phyloP scores from a whole-genome alignment of 2,329 filamentous ascomycete species.

The Botrytis fabae region DNA sequence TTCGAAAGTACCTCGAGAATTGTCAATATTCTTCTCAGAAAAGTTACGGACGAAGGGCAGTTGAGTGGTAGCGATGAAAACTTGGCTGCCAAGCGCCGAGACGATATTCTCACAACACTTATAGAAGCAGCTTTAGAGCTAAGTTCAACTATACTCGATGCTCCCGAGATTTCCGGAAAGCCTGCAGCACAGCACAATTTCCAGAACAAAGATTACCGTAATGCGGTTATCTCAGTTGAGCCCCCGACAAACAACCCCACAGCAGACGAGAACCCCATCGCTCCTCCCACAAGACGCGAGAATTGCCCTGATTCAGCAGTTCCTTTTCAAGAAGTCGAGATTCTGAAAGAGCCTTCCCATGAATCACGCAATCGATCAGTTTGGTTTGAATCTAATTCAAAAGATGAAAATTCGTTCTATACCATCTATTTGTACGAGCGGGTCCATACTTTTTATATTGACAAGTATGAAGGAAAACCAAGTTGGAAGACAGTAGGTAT shows the following conservation, averaged over 20 bases:
- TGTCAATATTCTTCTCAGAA: not conserved
- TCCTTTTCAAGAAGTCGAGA: not conserved
- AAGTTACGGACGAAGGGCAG: not conserved
- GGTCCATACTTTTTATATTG: too few species aligned
- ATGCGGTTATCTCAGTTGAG: not conserved
- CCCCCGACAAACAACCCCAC: fast-evolving
- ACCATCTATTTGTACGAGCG: not conserved
- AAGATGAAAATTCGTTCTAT: too few species aligned
- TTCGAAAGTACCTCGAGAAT: not conserved
- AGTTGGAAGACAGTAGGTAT: too few species aligned
- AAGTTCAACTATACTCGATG: not conserved
- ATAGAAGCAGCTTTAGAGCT: not conserved
- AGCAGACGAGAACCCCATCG: not conserved
- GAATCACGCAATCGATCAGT: not conserved
- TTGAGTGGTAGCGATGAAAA: not conserved
- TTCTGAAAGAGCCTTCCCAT: not conserved
- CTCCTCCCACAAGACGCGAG: not conserved
- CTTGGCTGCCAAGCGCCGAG: not conserved
- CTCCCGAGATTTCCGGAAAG: not conserved
- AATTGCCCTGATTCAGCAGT: not conserved
- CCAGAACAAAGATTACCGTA: not conserved
- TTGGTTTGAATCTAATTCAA: too few species aligned
- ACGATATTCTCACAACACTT: not conserved
- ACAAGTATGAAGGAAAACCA: too few species aligned
- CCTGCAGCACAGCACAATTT: not conserved